phyloP scores from a whole-genome alignment of 495 filamentous ascomycete genomes.

The Neurospora cerealis region DNA sequence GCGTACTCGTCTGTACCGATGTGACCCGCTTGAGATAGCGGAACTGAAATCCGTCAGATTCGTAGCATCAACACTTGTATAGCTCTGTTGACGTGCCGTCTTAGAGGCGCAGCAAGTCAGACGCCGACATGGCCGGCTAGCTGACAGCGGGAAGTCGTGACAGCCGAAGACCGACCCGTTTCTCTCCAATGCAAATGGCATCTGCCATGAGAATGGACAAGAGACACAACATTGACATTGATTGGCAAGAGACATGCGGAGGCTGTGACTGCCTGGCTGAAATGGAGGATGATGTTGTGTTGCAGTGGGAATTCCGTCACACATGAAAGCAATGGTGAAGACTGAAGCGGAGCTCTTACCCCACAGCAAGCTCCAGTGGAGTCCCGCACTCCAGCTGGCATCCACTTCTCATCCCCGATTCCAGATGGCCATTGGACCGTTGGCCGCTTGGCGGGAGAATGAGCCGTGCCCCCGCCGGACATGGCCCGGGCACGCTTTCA shows the following conservation, averaged over 20 bases:
- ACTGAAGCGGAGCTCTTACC: background rate
- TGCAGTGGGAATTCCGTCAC: constrained; percentile 3
- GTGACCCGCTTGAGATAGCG: background rate
- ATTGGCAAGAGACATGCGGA: background rate
- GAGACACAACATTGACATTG: background rate
- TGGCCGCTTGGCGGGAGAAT: background rate
- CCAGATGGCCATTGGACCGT: background rate
- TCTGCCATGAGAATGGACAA: constrained; percentile 6
- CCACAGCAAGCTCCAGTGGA: background rate
- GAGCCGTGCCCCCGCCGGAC: background rate
- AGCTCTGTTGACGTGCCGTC: background rate
- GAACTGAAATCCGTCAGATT: background rate
- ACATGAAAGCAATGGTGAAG: constrained; percentile 1
- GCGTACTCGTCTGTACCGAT: background rate
- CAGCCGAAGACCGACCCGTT: constrained; percentile 11
- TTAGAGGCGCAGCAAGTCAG: background rate
- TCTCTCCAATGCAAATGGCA: constrained; percentile 20
- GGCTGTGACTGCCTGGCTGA: background rate
- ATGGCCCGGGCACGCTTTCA: constrained; percentile 7
- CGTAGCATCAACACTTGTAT: background rate
- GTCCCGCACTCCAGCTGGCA: background rate
- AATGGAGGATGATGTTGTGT: background rate
- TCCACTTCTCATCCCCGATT: background rate
- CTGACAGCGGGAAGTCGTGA: constrained; percentile 2
- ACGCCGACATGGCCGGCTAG: background rate